Base-by-base conservation (phyloP, 176 grass and related monocot species). In the Puccinellia tenuiflora region DNA sequence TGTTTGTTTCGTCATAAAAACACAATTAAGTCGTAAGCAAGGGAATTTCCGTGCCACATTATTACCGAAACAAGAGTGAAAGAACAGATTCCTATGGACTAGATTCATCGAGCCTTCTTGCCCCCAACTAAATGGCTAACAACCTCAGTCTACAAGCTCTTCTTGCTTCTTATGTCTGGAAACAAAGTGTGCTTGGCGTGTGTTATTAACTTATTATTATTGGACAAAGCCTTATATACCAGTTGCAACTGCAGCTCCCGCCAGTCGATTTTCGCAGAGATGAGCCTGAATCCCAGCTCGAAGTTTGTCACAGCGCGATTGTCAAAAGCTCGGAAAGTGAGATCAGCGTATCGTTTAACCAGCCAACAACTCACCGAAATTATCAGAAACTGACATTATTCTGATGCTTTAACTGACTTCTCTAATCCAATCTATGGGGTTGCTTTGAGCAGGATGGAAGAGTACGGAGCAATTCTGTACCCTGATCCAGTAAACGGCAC, bases 371-470 rank as follows among this genome's bases (percentile, higher is more conserved):
- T 51, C 20, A 11, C 60, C 29, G 48, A 66, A 80, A n/a, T 50
- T 20, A 78, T 24, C 22, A 39, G 62, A 33, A 28, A 47, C 43
- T 30, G 29, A 39, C 18, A 79, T 75, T 87, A 83, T 83, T 87
- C 68, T 26, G 39, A 67, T 75, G 25, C 39, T 80, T 60, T 18
- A 25, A 90, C 34, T 9, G n/a, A 46, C 20, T 78, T 73, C 52
- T 73, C n/a, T 51, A 7, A n/a, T 50, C 62, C 54, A 79, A 59
- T 57, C 89, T 85, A 99, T 46, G 80, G 68, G 42, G 77, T 99
- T 62, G 89, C 93, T 76, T 96, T 94, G 34, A 99, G 89, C 71
- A 99, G 38, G 84, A 99, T 92, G 22, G 88, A 96, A 75, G 91
- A 92, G 82, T 82, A 89, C 21, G 97, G 91, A 74, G 93, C 89